A percentile compares a stretch with the other conserved stretches of the same genome.
phyloP scores from a whole-genome alignment of 805 yeast species.

The Starmerella floricola region DNA sequence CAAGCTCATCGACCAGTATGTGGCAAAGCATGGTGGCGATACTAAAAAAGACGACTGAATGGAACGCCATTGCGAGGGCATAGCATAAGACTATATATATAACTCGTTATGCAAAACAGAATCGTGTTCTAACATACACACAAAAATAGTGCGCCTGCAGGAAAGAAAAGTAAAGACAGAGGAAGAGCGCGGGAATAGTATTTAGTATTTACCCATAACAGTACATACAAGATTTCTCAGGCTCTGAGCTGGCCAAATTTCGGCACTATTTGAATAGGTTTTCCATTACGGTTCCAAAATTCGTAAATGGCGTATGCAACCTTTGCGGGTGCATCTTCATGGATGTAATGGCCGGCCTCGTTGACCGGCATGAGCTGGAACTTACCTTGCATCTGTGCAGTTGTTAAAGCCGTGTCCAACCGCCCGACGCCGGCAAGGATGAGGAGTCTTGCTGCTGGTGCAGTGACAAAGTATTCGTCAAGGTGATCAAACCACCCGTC shows the following conservation, averaged over 20 bases:
- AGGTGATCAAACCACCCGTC: constrained; percentile 62
- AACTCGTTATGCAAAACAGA: no score
- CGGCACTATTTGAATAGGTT: constrained; percentile 25
- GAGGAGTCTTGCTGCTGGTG: constrained; percentile 53
- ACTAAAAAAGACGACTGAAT: neutral
- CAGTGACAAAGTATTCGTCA: constrained; percentile 41
- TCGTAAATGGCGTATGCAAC: constrained; percentile 42
- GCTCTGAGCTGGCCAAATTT: constrained; percentile 28
- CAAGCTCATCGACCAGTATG: constrained; percentile 72
- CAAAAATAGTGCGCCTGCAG: no score
- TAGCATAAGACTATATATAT: no score
- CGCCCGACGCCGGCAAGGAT: constrained; percentile 82
- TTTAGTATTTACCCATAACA: no score
- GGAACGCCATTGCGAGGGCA: no score
- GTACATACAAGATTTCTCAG: no score
- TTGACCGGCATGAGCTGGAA: constrained; percentile 77
- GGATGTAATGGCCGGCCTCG: constrained; percentile 86
- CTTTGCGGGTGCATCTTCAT: constrained; percentile 73
- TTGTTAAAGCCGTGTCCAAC: constrained; percentile 69
- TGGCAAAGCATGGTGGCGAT: constrained; percentile 26
- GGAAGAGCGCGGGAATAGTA: no score
- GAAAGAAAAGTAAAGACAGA: no score
- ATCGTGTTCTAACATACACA: no score
- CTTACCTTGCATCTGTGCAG: constrained; percentile 96
- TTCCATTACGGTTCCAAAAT: constrained; percentile 29